Evolutionary conservation across 2,329 filamentous ascomycete genomes (phyloP).

Genomic region (Aspergillus flavus): DNA sequence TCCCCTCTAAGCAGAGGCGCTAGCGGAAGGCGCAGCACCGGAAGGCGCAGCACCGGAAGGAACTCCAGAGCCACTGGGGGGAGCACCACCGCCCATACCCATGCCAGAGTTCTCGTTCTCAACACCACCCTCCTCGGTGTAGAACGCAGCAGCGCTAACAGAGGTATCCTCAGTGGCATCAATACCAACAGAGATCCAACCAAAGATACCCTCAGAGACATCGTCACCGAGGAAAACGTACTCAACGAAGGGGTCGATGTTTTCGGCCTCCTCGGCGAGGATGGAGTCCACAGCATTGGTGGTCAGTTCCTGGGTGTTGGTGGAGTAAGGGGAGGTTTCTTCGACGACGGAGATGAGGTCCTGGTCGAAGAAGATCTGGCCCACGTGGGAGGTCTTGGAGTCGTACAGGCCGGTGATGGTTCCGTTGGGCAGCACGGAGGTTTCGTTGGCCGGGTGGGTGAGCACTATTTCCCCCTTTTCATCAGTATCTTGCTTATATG

Average conservation of each 20-base stretch:
- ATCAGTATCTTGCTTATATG: no score
- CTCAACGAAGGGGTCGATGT: constrained; percentile 61
- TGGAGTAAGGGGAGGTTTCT: constrained; percentile 48
- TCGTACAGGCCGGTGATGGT: constrained; percentile 51
- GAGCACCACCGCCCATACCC: constrained; percentile 4
- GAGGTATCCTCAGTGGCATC: constrained; percentile 40
- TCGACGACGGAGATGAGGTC: constrained; percentile 58
- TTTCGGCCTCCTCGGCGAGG: constrained; percentile 52
- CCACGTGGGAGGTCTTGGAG: constrained; percentile 58
- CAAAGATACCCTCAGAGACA: constrained; percentile 55
- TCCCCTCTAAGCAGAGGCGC: neutral
- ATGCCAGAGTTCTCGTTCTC: constrained; percentile 28
- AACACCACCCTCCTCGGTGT: constrained; percentile 38
- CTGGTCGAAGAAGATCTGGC: constrained; percentile 68
- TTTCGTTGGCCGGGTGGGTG: constrained; percentile 34
- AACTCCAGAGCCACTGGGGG: constrained; percentile 1
- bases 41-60: neutral
- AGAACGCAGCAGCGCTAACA: constrained; percentile 34
- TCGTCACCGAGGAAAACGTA: constrained; percentile 60
- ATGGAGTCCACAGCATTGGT: constrained; percentile 56
- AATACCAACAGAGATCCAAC: constrained; percentile 58
- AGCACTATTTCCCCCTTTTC: constrained; percentile 13
- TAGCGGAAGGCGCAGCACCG: neutral
- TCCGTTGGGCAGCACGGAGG: constrained; percentile 50
- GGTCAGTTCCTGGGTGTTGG: constrained; percentile 52